These are phyloP conservation scores for Suillus spraguei DNA, from an alignment of 768 basidiomycete species.

Conservation along the genomic window DNA sequence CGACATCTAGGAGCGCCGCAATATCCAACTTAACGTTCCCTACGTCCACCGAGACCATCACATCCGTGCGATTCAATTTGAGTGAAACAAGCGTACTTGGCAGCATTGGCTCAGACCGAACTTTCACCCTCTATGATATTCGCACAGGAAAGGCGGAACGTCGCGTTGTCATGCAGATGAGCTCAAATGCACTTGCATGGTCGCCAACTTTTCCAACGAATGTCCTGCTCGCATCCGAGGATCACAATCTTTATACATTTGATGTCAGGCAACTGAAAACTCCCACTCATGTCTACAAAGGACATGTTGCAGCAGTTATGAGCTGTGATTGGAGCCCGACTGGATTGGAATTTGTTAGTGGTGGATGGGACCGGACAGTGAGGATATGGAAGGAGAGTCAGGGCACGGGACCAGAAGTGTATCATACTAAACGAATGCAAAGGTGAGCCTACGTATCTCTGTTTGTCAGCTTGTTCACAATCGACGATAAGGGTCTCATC, in stretches of 20 bases:
- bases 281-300: conserved; percentile 95
- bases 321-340: conserved; percentile 98
- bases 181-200: conserved; percentile 89
- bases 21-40: conserved; percentile 88
- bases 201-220: conserved; percentile 94
- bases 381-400: conserved; percentile 90
- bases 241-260: conserved; percentile 98
- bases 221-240: conserved; percentile 94
- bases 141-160: conserved; percentile 96
- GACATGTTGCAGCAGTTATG: conserved; percentile 96
- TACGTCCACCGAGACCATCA: conserved; percentile 86
- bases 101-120: conserved; percentile 91
- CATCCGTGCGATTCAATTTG: conserved; percentile 88
- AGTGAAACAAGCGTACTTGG: conserved; percentile 95
- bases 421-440: conserved; percentile 99
- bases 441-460: conserved; percentile 48
- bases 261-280: conserved; percentile 83
- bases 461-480: conserved; percentile 2
- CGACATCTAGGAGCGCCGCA: conserved; percentile 65
- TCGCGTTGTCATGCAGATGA: conserved; percentile 92
- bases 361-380: conserved; percentile 94
- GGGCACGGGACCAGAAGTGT: conserved; percentile 84
- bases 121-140: conserved; percentile 95
- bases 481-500: conserved; percentile 71
- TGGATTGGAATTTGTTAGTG: conserved; percentile 93